Percentiles rank a stretch among this genome's conserved stretches.
Evolutionary conservation across 192 early-diverging fungal genomes (phyloP).

Genomic region (Rhizophagus prolifer): DNA sequence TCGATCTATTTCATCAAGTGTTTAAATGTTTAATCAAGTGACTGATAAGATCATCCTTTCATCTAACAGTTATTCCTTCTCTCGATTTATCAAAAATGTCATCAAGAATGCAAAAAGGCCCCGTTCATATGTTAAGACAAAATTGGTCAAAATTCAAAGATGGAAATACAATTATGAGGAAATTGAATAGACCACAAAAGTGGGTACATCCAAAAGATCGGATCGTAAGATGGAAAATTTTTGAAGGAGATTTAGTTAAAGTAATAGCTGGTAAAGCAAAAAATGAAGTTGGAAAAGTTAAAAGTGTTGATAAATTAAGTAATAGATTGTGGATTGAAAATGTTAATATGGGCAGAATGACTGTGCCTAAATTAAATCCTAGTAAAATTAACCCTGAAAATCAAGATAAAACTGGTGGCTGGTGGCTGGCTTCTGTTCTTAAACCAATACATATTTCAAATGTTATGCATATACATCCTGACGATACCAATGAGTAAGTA

Average conservation of each 20-base stretch:
- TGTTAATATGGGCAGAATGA: slow-evolving; percentile 21
- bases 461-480: slow-evolving; percentile 46
- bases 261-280: slow-evolving; percentile 20
- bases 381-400: not conserved
- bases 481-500: slow-evolving; percentile 39
- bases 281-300: slow-evolving; percentile 22
- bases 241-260: slow-evolving; percentile 28
- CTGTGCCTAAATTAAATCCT: not conserved
- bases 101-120: not conserved
- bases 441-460: slow-evolving; percentile 49
- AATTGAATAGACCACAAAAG: not conserved
- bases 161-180: not conserved
- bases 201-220: slow-evolving; percentile 30
- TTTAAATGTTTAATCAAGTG: no score
- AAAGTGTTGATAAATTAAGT: slow-evolving; percentile 8
- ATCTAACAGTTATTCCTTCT: not conserved
- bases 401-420: slow-evolving; percentile 5
- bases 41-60: not conserved
- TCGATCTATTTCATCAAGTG: no score
- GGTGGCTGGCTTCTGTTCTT: slow-evolving; percentile 25
- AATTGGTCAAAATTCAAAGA: slow-evolving; percentile 24
- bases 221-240: slow-evolving; percentile 22
- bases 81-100: not conserved
- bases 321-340: slow-evolving; percentile 22
- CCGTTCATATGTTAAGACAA: slow-evolving; percentile 27